Conservation (phyloP, 306 rosid species). For the Hippophae rhamnoides region DNA sequence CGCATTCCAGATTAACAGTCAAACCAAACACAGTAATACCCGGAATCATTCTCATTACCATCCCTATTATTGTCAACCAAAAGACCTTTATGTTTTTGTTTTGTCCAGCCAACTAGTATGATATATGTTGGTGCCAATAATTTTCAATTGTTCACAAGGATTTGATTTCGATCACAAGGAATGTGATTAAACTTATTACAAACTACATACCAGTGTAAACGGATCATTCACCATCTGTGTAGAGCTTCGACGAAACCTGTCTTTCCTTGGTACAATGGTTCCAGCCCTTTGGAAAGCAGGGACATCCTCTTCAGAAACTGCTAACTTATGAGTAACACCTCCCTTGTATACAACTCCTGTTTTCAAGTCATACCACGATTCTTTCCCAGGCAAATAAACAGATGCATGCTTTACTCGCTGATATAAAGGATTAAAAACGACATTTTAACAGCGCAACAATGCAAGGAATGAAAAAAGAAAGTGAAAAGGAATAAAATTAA, state of each 20-base stretch:
- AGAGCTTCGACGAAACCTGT: conserved; percentile 88
- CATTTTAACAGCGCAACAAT: conserved; percentile 6
- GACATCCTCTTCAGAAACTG: conserved; percentile 58
- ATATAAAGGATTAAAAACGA: conserved; percentile 5
- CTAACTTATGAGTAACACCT: conserved; percentile 62
- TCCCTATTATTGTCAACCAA: too few relatives aligned
- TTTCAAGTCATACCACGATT: conserved; percentile 80
- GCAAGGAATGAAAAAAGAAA: conserved; percentile 1
- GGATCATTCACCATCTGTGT: conserved; percentile 94
- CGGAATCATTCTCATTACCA: too few relatives aligned
- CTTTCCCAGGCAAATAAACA: conserved; percentile 78
- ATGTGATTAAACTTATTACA: conserved; percentile 3
- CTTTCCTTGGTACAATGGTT: conserved; percentile 80
- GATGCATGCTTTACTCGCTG: conserved; percentile 68
- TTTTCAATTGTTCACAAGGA: not conserved
- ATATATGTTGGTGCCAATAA: not conserved
- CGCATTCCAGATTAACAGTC: too few relatives aligned
- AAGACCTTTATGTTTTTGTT: too few relatives aligned
- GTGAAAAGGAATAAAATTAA: not conserved
- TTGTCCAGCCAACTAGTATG: not conserved
- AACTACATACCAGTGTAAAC: conserved; percentile 68
- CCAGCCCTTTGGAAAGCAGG: conserved; percentile 95
- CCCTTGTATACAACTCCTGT: conserved; percentile 69
- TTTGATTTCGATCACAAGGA: not conserved
- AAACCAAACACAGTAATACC: too few relatives aligned